Evolutionary conservation across 1,139 yeast species (phyloP), one percentile per base, ranked within the genome.

Genomic region (Geotrichum fermentans): DNA sequence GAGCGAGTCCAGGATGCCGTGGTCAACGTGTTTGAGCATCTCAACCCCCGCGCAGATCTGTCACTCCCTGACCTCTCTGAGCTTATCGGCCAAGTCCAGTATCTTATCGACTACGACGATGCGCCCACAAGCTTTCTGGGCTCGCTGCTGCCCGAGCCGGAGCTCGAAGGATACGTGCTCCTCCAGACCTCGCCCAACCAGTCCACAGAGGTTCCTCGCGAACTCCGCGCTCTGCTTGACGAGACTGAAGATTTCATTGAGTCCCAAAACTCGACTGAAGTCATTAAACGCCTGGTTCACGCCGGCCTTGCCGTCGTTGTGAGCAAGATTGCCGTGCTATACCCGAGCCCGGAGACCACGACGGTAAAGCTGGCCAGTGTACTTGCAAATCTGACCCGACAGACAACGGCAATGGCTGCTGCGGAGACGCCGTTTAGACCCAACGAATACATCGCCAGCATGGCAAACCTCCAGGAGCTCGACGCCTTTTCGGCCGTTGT

Each of bases 401-500:
- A 84, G 62, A 78, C 84, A 37, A 79, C 75, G 52, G 74, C 75
- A 33, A 67, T 84, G 59, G 40, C 39, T 11, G 39, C 33, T 10
- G 70, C 78, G 30, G 73, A 71, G 21, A 63, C 68, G 7, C 74
- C 75, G 24, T 71, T 74, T 50, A 76, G 73, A 33, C 72, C 72
- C 35, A 76, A 77, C 56, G 78, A 74, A 47, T 77, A 76, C 45
- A 64, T 75, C 14, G 66, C 65, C 11, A 70, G 68, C 8, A 72
- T 75, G 71, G 71, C 71, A 49, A 66, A 65, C 47, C 70, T 79
- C 30, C 81, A 79, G 24, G 89, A 81, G 54, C 74, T 90, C 54
- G 95, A 87, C 58, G 96, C 89, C 53, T 77, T 90, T 59, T 82
- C 95, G 67, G 97, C 97, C 4, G 77, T 89, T 58, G 92, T 90